Conservation (phyloP, 495 filamentous ascomycete genomes). For the Neurospora cerealis region DNA sequence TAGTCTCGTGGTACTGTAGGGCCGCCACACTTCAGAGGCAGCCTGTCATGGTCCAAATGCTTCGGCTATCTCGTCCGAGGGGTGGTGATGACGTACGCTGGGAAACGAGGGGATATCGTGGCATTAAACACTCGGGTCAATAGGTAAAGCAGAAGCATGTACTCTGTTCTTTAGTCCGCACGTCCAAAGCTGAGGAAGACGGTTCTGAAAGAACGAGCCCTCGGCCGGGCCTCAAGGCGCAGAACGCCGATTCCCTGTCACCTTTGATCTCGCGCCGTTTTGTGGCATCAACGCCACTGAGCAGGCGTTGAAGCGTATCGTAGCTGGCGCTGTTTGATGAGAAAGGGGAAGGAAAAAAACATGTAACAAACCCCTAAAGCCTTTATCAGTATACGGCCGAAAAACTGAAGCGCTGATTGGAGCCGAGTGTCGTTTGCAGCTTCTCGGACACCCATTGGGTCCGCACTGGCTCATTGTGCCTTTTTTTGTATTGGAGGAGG, state of each 20-base stretch:
- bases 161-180: conserved; percentile 46
- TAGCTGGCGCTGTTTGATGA: conserved; percentile 28
- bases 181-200: conserved; percentile 40
- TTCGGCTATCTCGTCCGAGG: background rate
- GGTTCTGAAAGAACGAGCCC: conserved; percentile 43
- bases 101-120: background rate
- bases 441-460: background rate
- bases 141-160: conserved; percentile 23
- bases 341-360: background rate
- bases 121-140: background rate
- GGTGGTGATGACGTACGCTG: conserved; percentile 5
- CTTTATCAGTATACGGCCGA: background rate
- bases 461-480: background rate
- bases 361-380: background rate
- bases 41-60: background rate
- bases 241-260: conserved; percentile 14
- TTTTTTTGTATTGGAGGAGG: conserved; percentile 26
- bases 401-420: background rate
- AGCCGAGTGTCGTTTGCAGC: background rate
- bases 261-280: conserved; percentile 37
- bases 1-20: background rate
- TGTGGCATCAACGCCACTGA: conserved; percentile 40
- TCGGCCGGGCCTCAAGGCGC: conserved; percentile 13
- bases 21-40: background rate
- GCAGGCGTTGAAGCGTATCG: conserved; percentile 41